Conservation (phyloP, 1,139 yeast species). For the Tardiomyces depauwii region DNA sequence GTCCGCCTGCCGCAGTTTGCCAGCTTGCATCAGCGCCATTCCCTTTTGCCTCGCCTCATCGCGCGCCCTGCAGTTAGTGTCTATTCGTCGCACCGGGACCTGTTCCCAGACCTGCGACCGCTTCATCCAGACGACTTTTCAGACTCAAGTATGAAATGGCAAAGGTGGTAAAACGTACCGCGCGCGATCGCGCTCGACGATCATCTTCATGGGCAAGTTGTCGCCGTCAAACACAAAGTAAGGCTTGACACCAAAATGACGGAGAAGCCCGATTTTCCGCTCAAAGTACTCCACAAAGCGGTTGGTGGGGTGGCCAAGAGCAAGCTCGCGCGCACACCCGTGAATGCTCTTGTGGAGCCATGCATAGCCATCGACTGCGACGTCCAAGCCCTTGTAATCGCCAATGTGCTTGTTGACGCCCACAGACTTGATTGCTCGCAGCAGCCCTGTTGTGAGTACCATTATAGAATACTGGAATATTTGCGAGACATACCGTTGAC, state of each 20-base stretch:
- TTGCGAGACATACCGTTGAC: slow-evolving; percentile 13
- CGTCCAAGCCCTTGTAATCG: slow-evolving; percentile 56
- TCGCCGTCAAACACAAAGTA: slow-evolving; percentile 94
- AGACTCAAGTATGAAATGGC: too few relatives aligned
- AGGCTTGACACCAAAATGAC: slow-evolving; percentile 60
- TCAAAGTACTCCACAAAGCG: slow-evolving; percentile 43
- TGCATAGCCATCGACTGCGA: slow-evolving; percentile 92
- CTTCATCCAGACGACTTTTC: too few relatives aligned
- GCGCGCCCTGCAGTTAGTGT: background rate
- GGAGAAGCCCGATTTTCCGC: slow-evolving; percentile 55
- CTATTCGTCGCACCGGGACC: too few relatives aligned
- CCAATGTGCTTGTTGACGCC: slow-evolving; percentile 50
- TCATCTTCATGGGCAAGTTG: slow-evolving; percentile 64
- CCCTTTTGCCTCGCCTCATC: slow-evolving; percentile 33
- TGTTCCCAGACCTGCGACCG: too few relatives aligned
- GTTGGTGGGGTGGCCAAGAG: slow-evolving; percentile 57
- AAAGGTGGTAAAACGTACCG: too few relatives aligned
- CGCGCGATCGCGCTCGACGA: slow-evolving; percentile 55
- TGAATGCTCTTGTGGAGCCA: slow-evolving; percentile 89
- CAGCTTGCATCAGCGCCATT: slow-evolving; percentile 32
- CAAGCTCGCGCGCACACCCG: slow-evolving; percentile 77
- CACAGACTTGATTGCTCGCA: slow-evolving; percentile 62
- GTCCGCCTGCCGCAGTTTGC: slow-evolving; percentile 50
- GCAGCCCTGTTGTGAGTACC: slow-evolving; percentile 44
- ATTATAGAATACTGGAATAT: too few relatives aligned